Conservation (phyloP, 2,329 filamentous ascomycete genomes). For the Cryphonectria radicalis region DNA sequence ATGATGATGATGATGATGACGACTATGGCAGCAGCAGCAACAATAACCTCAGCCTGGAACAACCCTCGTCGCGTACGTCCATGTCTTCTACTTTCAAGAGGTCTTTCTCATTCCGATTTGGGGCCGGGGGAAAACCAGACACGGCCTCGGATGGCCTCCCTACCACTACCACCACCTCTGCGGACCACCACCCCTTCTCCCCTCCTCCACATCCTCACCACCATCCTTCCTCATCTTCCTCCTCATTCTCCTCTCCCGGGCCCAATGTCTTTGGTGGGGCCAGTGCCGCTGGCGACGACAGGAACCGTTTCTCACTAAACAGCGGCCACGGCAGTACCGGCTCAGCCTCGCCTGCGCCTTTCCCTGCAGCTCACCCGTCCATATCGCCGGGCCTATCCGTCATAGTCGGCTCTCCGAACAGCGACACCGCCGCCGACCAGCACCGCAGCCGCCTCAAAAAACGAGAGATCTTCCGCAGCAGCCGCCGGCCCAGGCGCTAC, state of each 20-base stretch:
- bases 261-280: neutral
- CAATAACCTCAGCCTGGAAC: conserved; percentile 2
- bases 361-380: conserved; percentile 10
- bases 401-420: conserved; percentile 15
- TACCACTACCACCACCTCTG: neutral
- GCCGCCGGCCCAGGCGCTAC: conserved; percentile 18
- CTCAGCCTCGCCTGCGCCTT: conserved; percentile 10
- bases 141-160: neutral
- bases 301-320: conserved; percentile 15
- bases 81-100: conserved; percentile 22
- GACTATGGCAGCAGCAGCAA: neutral
- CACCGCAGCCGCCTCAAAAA: conserved; percentile 27
- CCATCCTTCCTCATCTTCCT: neutral
- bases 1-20: neutral
- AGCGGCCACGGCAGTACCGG: conserved; percentile 5
- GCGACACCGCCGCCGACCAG: neutral
- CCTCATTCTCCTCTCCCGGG: neutral
- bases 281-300: neutral
- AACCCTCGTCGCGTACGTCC: conserved; percentile 19
- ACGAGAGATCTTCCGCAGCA: conserved; percentile 17
- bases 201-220: neutral
- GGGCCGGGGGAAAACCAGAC: neutral
- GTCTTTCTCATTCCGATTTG: conserved; percentile 24
- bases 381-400: conserved; percentile 17
- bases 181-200: neutral